phyloP scores from a whole-genome alignment of 2,329 filamentous ascomycete genomes.

The Dendryphion nanum region DNA sequence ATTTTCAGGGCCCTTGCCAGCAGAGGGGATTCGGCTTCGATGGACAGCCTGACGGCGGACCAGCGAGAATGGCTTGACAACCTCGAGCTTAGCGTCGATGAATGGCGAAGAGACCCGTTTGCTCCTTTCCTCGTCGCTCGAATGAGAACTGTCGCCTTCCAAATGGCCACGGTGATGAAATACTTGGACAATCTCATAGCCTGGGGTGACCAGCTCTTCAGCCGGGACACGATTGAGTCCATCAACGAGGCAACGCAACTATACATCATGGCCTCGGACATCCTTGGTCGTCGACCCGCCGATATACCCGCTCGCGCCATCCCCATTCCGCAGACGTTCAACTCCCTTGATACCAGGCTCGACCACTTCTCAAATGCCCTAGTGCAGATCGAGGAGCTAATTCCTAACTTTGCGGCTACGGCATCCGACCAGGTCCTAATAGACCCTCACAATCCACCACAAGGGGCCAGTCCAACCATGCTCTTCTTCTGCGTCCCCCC shows the following conservation, averaged over 20 bases:
- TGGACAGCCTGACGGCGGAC: background rate
- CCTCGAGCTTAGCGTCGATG: background rate
- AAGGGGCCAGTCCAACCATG: background rate
- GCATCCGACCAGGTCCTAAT: background rate
- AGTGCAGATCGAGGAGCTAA: background rate
- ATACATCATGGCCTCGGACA: background rate
- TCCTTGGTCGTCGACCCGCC: background rate
- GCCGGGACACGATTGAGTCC: background rate
- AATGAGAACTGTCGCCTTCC: background rate
- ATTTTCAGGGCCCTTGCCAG: background rate
- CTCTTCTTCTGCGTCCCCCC: background rate
- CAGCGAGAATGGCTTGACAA: background rate
- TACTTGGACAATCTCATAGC: constrained; percentile 1
- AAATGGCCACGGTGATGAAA: constrained; percentile 1
- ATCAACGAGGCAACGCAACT: constrained; percentile 1
- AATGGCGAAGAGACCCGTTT: background rate
- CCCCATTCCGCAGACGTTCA: background rate
- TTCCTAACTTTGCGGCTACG: background rate
- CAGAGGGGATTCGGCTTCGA: background rate
- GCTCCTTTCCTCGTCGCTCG: background rate
- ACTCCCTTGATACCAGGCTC: background rate
- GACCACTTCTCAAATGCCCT: background rate
- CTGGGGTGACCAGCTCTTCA: constrained; percentile 1
- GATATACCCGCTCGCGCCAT: background rate
- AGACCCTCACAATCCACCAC: background rate